A percentile compares a stretch with the other conserved stretches of the same genome.
These are phyloP conservation scores for Naganishia randhawae DNA, from an alignment of 768 basidiomycete species.

Conservation along the genomic window DNA sequence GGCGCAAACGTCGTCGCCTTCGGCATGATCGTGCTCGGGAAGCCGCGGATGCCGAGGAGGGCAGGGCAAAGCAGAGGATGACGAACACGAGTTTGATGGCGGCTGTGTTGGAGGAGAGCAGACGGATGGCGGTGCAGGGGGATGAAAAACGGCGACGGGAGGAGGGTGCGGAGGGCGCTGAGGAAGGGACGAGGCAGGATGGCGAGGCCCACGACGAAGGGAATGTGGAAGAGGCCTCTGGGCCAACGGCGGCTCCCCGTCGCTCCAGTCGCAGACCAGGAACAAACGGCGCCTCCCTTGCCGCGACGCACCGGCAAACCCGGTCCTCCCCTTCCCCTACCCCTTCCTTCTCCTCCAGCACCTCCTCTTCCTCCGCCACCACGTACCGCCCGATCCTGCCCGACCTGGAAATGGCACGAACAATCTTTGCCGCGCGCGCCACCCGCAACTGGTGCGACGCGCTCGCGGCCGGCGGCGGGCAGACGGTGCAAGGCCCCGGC, in stretches of 20 bases:
- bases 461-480: constrained; percentile 24
- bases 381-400: constrained; percentile 23
- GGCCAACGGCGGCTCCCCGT: constrained; percentile 8
- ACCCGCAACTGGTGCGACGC: constrained; percentile 24
- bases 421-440: constrained; percentile 22
- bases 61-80: constrained; percentile 8
- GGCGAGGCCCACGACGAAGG: constrained; percentile 11
- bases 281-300: constrained; percentile 20
- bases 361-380: not conserved
- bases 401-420: constrained; percentile 23
- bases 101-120: constrained; percentile 23
- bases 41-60: not conserved
- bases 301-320: constrained; percentile 22
- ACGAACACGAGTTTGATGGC: constrained; percentile 19
- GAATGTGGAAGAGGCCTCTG: not conserved
- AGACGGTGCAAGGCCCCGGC: constrained; percentile 27
- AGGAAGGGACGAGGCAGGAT: not conserved
- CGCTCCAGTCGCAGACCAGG: constrained; percentile 24
- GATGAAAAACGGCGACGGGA: constrained; percentile 8
- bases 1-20: not conserved
- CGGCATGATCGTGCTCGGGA: not conserved
- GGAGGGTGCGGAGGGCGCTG: constrained; percentile 1
- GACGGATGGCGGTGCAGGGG: constrained; percentile 6
- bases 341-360: not conserved
- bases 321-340: constrained; percentile 25